phyloP scores from a whole-genome alignment of 129 eudicot species.

The Helianthus annuus region HanXRQr2.0-SUNRISE NC_035440.2:27012991-27013490 shows the following conservation, averaged over 20 bases:
- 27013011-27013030: conserved; percentile 33
- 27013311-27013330: too few relatives aligned
- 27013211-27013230: conserved; percentile 50
- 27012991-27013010: neutral
- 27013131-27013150: conserved; percentile 37
- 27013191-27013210: conserved; percentile 40
- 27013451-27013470: too few relatives aligned
- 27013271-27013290: too few relatives aligned
- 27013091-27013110: conserved; percentile 47
- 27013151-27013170: neutral
- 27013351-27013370: too few relatives aligned
- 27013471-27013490: too few relatives aligned
- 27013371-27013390: too few relatives aligned
- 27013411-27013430: too few relatives aligned
- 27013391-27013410: too few relatives aligned
- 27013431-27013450: too few relatives aligned
- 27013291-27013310: too few relatives aligned
- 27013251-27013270: too few relatives aligned
- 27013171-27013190: conserved; percentile 4
- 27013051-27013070: conserved; percentile 20
- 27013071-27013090: conserved; percentile 30
- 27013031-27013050: conserved; percentile 33
- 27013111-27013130: conserved; percentile 46
- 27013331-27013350: too few relatives aligned
- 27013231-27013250: neutral